These are phyloP conservation scores for Juglanconis oblonga DNA, from an alignment of 2,329 filamentous ascomycete species.

Conservation along the genomic window DNA sequence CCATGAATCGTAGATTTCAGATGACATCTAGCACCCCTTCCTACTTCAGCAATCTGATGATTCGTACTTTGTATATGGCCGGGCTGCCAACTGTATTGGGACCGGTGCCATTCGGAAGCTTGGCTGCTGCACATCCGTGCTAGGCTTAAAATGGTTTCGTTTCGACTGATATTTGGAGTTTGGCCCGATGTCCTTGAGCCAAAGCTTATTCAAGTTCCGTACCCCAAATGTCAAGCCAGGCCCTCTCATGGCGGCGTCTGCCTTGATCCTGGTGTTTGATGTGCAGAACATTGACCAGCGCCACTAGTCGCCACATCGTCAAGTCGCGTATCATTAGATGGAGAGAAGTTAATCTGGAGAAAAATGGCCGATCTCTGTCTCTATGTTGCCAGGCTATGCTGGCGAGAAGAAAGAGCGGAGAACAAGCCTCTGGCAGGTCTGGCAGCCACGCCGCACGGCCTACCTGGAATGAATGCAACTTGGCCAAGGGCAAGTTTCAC, in stretches of 20 bases:
- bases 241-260: neutral
- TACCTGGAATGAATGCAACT: neutral
- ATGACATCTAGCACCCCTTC: neutral
- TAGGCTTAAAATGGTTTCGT: constrained; percentile 9
- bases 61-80: neutral
- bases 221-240: neutral
- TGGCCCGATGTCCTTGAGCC: constrained; percentile 9
- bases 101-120: neutral
- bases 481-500: neutral
- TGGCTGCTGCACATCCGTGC: constrained; percentile 7
- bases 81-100: neutral
- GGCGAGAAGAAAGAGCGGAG: neutral
- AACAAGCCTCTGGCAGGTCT: neutral
- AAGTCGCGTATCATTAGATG: too few species aligned
- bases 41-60: neutral
- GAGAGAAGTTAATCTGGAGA: neutral
- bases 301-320: too few species aligned
- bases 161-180: constrained; percentile 15
- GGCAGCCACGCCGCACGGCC: neutral
- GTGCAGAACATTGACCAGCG: neutral
- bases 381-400: neutral
- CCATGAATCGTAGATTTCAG: too few species aligned
- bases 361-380: neutral
- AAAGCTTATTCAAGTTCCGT: neutral
- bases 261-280: neutral